These are phyloP conservation scores for Clarireedia hainanense DNA, from an alignment of 2,329 filamentous ascomycete species.

Conservation along the genomic window DNA sequence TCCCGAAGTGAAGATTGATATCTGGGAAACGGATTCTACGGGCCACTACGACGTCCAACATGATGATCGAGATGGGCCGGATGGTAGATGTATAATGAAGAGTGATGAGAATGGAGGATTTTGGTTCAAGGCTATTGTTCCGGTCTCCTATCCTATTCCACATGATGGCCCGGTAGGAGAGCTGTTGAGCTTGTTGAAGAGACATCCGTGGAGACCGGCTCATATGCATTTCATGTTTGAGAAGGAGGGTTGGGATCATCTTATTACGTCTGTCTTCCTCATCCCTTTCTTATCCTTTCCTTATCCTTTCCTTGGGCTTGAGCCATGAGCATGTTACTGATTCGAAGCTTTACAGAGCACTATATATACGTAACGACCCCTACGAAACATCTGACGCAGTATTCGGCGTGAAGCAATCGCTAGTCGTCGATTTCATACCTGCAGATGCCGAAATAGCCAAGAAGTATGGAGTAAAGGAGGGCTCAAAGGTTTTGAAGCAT, in stretches of 20 bases:
- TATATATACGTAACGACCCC: slow-evolving; percentile 69
- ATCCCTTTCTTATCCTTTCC: not conserved
- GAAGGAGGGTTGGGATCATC: slow-evolving; percentile 67
- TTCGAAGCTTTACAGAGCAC: slow-evolving; percentile 41
- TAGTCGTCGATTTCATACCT: slow-evolving; percentile 55
- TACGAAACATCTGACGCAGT: slow-evolving; percentile 80
- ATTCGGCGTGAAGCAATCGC: slow-evolving; percentile 77
- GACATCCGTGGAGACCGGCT: slow-evolving; percentile 70
- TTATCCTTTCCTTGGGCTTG: not conserved
- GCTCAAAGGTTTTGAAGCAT: slow-evolving; percentile 54
- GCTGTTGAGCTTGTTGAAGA: slow-evolving; percentile 54
- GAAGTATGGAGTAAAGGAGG: slow-evolving; percentile 57
- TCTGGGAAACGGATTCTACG: slow-evolving; percentile 79
- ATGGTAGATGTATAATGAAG: slow-evolving; percentile 64
- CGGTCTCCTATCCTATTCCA: slow-evolving; percentile 79
- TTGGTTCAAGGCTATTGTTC: slow-evolving; percentile 79
- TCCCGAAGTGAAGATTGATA: slow-evolving; percentile 61
- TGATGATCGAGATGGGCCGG: slow-evolving; percentile 51
- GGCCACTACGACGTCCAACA: slow-evolving; percentile 81
- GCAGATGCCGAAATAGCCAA: slow-evolving; percentile 44
- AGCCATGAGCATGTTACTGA: not conserved
- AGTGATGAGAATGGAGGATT: slow-evolving; percentile 67
- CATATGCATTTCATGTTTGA: slow-evolving; percentile 90
- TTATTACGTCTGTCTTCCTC: slow-evolving; percentile 63
- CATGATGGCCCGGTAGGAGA: slow-evolving; percentile 77